Conservation (phyloP, 1,284 basidiomycete genomes). For the Cutaneotrichosporon sp. region DNA sequence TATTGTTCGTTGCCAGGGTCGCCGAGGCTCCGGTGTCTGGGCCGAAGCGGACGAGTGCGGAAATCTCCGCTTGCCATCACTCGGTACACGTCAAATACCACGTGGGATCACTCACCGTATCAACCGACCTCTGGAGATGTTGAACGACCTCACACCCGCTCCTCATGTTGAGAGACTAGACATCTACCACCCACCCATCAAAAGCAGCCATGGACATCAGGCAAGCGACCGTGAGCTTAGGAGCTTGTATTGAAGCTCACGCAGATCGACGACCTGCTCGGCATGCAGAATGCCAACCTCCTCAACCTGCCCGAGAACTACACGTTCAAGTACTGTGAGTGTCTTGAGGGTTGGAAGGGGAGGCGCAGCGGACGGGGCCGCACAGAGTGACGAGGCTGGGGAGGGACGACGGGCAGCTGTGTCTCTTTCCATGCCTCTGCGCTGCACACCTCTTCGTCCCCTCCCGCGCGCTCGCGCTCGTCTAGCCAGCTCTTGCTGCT, state of each 20-base stretch:
- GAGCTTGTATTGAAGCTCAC: background rate
- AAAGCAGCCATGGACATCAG: conserved; percentile 55
- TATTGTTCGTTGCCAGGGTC: conserved; percentile 2
- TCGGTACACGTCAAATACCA: background rate
- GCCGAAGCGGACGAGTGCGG: background rate
- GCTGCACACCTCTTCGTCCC: no score
- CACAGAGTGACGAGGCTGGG: background rate
- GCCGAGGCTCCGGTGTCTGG: background rate
- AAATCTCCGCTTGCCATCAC: no score
- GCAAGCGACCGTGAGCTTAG: conserved; percentile 54
- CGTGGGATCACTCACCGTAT: background rate
- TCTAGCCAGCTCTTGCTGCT: background rate
- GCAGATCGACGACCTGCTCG: conserved; percentile 66
- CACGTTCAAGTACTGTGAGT: conserved; percentile 80
- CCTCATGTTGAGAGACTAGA: background rate
- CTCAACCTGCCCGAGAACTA: conserved; percentile 88
- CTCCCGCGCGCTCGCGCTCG: no score
- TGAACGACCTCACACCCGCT: background rate
- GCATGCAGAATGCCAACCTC: conserved; percentile 90
- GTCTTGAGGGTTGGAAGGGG: background rate
- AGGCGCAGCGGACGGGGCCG: no score
- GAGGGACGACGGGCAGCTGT: background rate
- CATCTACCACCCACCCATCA: background rate
- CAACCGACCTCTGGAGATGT: conserved; percentile 5
- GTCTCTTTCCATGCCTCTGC: no score